Evolutionary conservation across 2,329 filamentous ascomycete species (phyloP), one percentile per base, ranked within the genome.

Genomic region (Trichoderma sp.): DNA sequence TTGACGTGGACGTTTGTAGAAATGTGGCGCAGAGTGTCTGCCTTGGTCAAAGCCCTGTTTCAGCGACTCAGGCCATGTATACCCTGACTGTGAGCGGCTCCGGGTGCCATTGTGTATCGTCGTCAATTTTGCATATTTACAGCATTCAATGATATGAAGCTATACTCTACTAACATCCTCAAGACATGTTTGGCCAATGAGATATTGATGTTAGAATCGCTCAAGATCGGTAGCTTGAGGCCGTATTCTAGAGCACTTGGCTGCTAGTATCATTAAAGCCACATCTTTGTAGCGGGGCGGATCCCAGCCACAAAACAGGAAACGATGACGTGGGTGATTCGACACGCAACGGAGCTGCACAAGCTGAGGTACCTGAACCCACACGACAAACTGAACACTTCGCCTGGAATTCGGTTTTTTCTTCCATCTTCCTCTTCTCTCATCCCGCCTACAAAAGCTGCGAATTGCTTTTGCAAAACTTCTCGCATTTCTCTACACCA

Each of bases 281-380:
- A 75, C 74, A 75, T 72, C 33, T 75, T 27, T 66, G 50, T 41
- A 72, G 74, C 21, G 83, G 78, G 77, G 31, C 31, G 33, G 38
- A 56, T 75, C 31, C 24, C 77, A 80, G 82, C 82, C 81, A 82
- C 80, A 82, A 71, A 56, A n/a, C 41, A 45, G 56, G 33, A 16
- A 50, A 76, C 81, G 81, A 83, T 83, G 82, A 83, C 82, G 82
- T 83, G 83, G 81, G 79, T 76, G 78, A 82, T 78, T 81, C 71
- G 75, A 79, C 41, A 45, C 69, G 53, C 24, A 31, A 41, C 45
- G 35, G 31, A 69, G 67, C 74, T 75, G 66, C 38, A 45, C 24
- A 64, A 64, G 67, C 74, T 68, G 56, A 68, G 59, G 59, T 75
- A 62, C 74, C 74, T 64, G 64, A 68, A 63, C 53, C 72, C 71